Evolutionary conservation across 805 yeast genomes (phyloP).

Genomic region (Sugiyamaella marilandica): DNA sequence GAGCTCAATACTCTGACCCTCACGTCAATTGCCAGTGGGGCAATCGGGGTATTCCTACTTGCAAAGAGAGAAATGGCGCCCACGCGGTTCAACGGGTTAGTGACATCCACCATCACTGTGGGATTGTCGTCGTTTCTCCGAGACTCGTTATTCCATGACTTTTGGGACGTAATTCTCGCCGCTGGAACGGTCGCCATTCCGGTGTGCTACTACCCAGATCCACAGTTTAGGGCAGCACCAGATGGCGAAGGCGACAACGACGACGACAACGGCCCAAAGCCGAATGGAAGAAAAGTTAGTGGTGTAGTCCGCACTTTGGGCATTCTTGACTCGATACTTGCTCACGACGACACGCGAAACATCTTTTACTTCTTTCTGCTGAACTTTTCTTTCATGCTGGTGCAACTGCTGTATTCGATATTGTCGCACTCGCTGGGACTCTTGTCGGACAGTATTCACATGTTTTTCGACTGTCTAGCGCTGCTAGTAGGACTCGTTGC

Average conservation of each 20-base stretch:
- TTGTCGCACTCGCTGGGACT: constrained; percentile 89
- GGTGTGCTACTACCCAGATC: background rate
- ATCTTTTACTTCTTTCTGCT: constrained; percentile 81
- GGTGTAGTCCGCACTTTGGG: constrained; percentile 16
- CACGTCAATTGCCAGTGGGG: constrained; percentile 26
- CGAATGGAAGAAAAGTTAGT: constrained; percentile 1
- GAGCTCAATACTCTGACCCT: constrained; percentile 16
- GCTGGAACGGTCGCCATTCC: constrained; percentile 20
- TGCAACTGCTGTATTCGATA: constrained; percentile 87
- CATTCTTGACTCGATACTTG: constrained; percentile 35
- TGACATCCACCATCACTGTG: constrained; percentile 19
- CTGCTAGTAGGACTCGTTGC: constrained; percentile 86
- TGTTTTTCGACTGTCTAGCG: constrained; percentile 93
- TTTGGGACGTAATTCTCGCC: constrained; percentile 17
- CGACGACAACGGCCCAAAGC: background rate
- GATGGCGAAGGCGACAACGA: constrained; percentile 4
- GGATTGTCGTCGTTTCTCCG: constrained; percentile 18
- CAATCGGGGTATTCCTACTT: constrained; percentile 29
- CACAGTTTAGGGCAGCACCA: background rate
- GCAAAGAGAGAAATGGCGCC: constrained; percentile 27
- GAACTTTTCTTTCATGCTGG: constrained; percentile 89
- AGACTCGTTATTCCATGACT: background rate
- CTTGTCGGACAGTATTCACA: constrained; percentile 88
- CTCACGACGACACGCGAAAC: constrained; percentile 73
- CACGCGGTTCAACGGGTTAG: constrained; percentile 25